Conservation (phyloP, 2,329 filamentous ascomycete genomes). For the Myriangium duriaei region DNA sequence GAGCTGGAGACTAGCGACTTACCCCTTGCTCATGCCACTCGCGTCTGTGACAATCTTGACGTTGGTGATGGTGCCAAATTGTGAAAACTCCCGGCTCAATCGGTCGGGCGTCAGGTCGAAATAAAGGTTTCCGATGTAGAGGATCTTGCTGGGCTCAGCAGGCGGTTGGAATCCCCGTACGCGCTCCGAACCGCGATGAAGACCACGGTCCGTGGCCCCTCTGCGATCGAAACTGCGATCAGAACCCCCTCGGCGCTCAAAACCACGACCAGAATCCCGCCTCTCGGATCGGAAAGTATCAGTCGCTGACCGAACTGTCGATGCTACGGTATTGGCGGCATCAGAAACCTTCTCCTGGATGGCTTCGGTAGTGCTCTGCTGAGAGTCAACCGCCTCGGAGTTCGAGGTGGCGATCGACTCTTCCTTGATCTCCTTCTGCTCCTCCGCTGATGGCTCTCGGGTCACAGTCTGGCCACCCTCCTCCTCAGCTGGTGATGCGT, state of each 20-base stretch:
- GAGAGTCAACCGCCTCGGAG: slow-evolving; percentile 10
- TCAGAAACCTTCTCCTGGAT: slow-evolving; percentile 14
- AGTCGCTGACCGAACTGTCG: slow-evolving; percentile 14
- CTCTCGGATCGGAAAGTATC: slow-evolving; percentile 17
- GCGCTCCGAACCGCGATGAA: neutral
- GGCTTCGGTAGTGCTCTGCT: slow-evolving; percentile 15
- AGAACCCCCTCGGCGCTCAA: slow-evolving; percentile 12
- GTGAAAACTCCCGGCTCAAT: slow-evolving; percentile 45
- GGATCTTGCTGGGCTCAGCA: slow-evolving; percentile 27
- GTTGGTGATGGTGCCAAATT: slow-evolving; percentile 43
- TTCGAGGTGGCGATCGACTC: slow-evolving; percentile 11
- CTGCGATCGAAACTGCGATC: slow-evolving; percentile 13
- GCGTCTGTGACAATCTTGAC: slow-evolving; percentile 47
- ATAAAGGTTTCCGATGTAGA: slow-evolving; percentile 59
- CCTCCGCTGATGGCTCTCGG: slow-evolving; percentile 18
- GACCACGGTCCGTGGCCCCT: neutral
- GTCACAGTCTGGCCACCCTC: slow-evolving; percentile 24
- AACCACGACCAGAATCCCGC: slow-evolving; percentile 15
- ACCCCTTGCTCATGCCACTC: slow-evolving; percentile 59
- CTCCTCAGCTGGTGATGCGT: slow-evolving; percentile 14
- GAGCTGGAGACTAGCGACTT: slow-evolving; percentile 16
- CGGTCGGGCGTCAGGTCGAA: slow-evolving; percentile 54
- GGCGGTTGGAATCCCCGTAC: slow-evolving; percentile 6
- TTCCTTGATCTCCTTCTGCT: slow-evolving; percentile 18
- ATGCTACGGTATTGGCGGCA: slow-evolving; percentile 14